Conservation (phyloP, 371 early-diverging fungal genomes). For the Circinella minor region DNA sequence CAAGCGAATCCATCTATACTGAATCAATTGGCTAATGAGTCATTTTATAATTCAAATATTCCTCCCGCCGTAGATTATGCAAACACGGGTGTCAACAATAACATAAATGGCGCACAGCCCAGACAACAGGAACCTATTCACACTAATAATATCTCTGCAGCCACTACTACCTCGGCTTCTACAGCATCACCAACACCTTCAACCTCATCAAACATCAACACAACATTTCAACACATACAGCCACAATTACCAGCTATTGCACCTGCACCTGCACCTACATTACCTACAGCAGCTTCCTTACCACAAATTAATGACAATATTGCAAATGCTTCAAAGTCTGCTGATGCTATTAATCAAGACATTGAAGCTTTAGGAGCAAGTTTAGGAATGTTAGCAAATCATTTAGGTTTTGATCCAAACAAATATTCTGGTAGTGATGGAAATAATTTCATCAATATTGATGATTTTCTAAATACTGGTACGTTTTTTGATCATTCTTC, state of each 20-base stretch:
- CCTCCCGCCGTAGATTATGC: conserved; percentile 1
- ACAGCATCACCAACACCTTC: neutral
- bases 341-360: conserved; percentile 20
- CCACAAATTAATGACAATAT: conserved; percentile 12
- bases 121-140: neutral
- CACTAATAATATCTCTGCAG: neutral
- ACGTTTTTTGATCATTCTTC: conserved; percentile 1
- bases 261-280: neutral
- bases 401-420: conserved; percentile 24
- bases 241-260: neutral
- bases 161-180: neutral
- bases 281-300: neutral
- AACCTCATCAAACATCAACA: neutral
- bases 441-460: conserved; percentile 23
- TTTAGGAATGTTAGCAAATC: conserved; percentile 15
- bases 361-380: conserved; percentile 20
- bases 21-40: conserved; percentile 10
- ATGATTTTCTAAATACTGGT: conserved; percentile 25
- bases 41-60: conserved; percentile 9
- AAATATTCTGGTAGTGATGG: conserved; percentile 8
- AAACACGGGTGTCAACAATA: neutral
- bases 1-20: conserved; percentile 19
- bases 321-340: conserved; percentile 12
- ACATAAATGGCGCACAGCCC: neutral
- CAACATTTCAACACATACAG: neutral